These are phyloP conservation scores for Teratosphaeria viscida DNA, from an alignment of 2,329 filamentous ascomycete species.

Conservation along the genomic window DNA sequence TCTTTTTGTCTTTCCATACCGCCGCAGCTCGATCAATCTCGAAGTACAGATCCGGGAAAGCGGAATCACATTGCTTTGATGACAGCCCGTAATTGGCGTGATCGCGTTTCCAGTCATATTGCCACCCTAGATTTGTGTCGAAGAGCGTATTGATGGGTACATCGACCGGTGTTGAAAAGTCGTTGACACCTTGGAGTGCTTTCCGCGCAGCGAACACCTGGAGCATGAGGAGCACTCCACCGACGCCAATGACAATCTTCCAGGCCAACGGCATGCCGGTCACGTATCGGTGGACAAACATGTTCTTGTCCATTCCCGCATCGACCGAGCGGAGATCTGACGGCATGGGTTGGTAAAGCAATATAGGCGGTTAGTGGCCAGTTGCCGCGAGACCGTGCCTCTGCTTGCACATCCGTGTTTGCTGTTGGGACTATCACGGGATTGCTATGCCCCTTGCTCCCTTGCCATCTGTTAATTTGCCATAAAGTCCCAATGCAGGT, in stretches of 20 bases:
- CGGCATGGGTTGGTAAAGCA: neutral
- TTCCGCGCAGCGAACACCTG: neutral
- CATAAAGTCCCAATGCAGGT: no score
- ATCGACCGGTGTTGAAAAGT: neutral
- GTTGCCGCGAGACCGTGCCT: neutral
- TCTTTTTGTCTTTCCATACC: conserved; percentile 15
- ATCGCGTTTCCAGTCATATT: conserved; percentile 13
- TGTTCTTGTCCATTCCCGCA: neutral
- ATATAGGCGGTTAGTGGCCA: no score
- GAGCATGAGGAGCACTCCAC: neutral
- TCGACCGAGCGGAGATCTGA: neutral
- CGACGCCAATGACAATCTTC: neutral
- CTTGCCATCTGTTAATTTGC: no score
- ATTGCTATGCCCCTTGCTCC: no score
- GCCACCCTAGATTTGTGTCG: neutral
- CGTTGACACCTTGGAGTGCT: neutral
- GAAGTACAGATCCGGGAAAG: conserved; percentile 23
- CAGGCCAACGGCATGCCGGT: neutral
- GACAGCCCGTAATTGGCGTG: conserved; percentile 19
- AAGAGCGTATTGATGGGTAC: no score
- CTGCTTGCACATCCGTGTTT: neutral
- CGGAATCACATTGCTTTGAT: conserved; percentile 19
- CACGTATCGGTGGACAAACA: neutral
- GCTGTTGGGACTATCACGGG: neutral
- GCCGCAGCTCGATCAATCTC: conserved; percentile 22